A percentile compares a stretch with the other conserved stretches of the same genome.
Conservation (phyloP, 495 filamentous ascomycete species). For the Podospora anserina region DNA sequence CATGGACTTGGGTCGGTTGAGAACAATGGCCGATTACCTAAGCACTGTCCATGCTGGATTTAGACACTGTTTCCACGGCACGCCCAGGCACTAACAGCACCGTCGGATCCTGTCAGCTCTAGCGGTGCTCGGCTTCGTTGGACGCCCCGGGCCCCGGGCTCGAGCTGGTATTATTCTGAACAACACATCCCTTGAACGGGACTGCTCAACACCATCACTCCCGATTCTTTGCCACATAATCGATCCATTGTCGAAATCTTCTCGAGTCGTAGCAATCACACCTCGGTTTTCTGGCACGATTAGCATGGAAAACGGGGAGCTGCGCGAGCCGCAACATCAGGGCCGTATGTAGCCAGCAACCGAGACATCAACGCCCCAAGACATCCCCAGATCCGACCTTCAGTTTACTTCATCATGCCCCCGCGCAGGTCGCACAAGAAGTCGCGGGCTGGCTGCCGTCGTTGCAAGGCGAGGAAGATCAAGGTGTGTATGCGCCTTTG, state of each 20-base stretch:
- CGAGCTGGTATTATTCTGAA: background rate
- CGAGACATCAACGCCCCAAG: slow-evolving; percentile 2
- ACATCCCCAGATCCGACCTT: background rate
- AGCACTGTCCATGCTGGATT: background rate
- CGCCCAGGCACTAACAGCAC: background rate
- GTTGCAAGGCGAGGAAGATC: slow-evolving; percentile 62
- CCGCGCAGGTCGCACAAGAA: slow-evolving; percentile 63
- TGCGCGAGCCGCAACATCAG: slow-evolving; percentile 23
- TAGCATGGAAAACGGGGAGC: slow-evolving; percentile 19
- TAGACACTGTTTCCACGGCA: background rate
- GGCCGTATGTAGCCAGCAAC: slow-evolving; percentile 16
- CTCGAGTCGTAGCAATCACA: slow-evolving; percentile 2
- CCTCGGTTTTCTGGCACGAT: slow-evolving; percentile 1
- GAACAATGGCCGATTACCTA: background rate
- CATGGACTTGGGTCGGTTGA: background rate
- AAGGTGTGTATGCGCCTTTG: slow-evolving; percentile 44
- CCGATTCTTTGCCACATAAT: background rate
- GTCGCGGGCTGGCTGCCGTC: slow-evolving; percentile 56
- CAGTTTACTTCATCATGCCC: slow-evolving; percentile 38
- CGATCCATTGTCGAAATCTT: background rate
- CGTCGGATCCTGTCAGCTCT: background rate
- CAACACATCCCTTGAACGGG: background rate
- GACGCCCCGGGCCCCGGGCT: background rate
- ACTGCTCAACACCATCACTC: background rate
- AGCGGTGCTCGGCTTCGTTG: background rate